Conservation (phyloP, 106 monocot species). For the Allium cepa region DNA sequence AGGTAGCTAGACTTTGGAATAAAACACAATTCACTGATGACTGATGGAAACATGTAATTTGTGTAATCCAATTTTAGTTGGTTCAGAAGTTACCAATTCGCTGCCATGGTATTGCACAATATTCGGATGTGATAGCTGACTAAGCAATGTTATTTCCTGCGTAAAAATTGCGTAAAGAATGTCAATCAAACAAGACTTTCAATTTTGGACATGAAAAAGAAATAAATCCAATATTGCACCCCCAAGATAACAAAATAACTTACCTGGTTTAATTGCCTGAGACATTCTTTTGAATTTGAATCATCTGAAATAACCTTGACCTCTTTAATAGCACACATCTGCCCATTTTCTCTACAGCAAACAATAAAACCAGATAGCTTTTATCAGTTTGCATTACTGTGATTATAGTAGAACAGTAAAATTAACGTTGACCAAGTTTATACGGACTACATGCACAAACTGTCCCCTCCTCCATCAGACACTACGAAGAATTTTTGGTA, state of each 20-base stretch:
- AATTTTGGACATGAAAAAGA: background rate
- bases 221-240: background rate
- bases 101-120: slow-evolving; percentile 84
- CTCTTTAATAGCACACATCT: slow-evolving; percentile 98
- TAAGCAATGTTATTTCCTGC: slow-evolving; percentile 91
- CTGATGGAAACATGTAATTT: too few species aligned
- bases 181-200: too few species aligned
- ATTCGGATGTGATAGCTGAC: slow-evolving; percentile 79
- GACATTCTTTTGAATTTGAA: slow-evolving; percentile 85
- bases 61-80: background rate
- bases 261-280: slow-evolving; percentile 87
- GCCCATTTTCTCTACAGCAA: slow-evolving; percentile 80
- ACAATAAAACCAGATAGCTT: background rate
- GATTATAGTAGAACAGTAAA: too few species aligned
- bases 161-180: background rate
- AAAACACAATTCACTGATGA: too few species aligned
- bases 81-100: slow-evolving; percentile 57
- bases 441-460: too few species aligned
- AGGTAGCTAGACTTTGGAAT: too few species aligned
- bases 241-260: background rate
- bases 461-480: too few species aligned
- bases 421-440: too few species aligned
- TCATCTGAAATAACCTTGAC: slow-evolving; percentile 82
- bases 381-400: too few species aligned
- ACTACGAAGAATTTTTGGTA: too few species aligned